Base-by-base conservation (phyloP, 2,329 filamentous ascomycete genomes). In the Calonectria pauciramosa region DNA sequence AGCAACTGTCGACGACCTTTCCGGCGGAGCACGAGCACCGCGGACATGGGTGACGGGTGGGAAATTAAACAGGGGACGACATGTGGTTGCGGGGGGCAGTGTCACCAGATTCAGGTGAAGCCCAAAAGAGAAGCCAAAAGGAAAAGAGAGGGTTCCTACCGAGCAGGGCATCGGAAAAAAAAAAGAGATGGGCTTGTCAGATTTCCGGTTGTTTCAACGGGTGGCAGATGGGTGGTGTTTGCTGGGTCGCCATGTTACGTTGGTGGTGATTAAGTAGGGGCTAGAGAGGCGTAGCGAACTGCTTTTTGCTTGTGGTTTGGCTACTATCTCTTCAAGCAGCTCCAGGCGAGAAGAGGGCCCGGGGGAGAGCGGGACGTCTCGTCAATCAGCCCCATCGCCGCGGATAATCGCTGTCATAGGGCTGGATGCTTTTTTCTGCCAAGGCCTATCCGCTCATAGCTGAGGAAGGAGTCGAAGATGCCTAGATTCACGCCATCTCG, bases 91-190 rank as follows among this genome's bases (percentile, higher is more conserved):
- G 56, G 63, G 64, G 49, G 70, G 65, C 56, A 38, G 65, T 63
- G 51, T 68, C 77, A 66, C 72, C 74, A 79, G 67, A 71, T 80
- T 78, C 76, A 80, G 79, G 79, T 80, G 77, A 76, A 72, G 20
- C 67, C 64, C 36, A 23, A 51, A 23, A 14, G 26, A 41, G 16
- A 59, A 34, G 20, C 67, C 64, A 28, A 23, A 51, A 23, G 20
- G n/a, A 41, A 13, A 59, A 23, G 44, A 34, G 60, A 60, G 20
- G 56, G 54, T 38, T 63, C 23, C 34, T 28, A 44, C 51, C 44
- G 44, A 49, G 32, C 72, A 52, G 54, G 68, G 69, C 41, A 47
- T 72, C 59, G 73, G 51, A 36, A 41, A 56, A 34, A 68, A 66
- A 69, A 60, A 63, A 38, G 47, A 41, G 32, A 68, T 52, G 32